These are phyloP conservation scores for Blumeria graminis DNA, from an alignment of 2,329 filamentous ascomycete species.

Conservation along the genomic window DNA sequence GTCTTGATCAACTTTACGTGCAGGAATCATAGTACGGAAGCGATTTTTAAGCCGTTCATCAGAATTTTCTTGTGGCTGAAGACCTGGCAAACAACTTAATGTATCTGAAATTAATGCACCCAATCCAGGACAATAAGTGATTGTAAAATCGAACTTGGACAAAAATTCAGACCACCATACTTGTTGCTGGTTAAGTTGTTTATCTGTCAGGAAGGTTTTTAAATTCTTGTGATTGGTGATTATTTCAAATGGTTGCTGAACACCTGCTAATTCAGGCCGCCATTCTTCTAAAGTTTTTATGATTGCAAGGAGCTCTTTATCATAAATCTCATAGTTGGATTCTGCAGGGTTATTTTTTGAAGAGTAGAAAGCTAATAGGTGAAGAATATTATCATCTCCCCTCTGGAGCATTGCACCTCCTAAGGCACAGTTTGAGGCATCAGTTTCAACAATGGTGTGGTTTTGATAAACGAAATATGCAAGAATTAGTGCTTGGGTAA, in stretches of 20 bases:
- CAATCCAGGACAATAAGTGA: too few relatives aligned
- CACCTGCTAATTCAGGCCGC: background rate
- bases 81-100: too few relatives aligned
- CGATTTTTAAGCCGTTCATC: too few relatives aligned
- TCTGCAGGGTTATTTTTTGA: background rate
- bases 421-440: background rate
- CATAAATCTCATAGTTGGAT: background rate
- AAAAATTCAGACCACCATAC: too few relatives aligned
- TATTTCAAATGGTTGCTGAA: background rate
- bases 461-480: background rate
- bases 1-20: background rate
- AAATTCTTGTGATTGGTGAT: background rate
- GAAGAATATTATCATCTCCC: background rate
- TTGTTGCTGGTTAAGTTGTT: too few relatives aligned
- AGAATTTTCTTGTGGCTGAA: too few relatives aligned
- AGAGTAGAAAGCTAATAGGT: background rate
- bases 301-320: background rate
- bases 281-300: background rate
- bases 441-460: background rate
- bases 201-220: too few relatives aligned
- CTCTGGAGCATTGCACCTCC: background rate
- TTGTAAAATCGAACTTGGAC: too few relatives aligned
- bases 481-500: background rate
- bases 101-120: too few relatives aligned
- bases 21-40: too few relatives aligned